Evolutionary conservation across 139 green algal genomes (phyloP).

Genomic region (Prasinococcaceae sp.): DNA sequence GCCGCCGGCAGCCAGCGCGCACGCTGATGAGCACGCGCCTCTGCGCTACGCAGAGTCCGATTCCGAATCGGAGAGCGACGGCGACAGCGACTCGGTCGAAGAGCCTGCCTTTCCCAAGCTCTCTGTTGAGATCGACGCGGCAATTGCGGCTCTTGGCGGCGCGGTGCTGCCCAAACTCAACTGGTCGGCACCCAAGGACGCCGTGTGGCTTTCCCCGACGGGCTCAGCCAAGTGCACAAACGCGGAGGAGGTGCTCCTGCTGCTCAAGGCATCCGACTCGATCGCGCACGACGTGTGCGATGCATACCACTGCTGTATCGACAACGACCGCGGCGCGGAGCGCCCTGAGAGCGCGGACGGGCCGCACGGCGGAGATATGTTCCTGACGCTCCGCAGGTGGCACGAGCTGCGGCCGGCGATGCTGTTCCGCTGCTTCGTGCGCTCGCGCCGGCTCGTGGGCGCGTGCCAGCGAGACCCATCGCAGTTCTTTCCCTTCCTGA

Average conservation of each 20-base stretch:
- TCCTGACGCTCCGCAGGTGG: slow-evolving; percentile 61
- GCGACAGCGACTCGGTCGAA: slow-evolving; percentile 5
- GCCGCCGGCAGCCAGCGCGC: neutral
- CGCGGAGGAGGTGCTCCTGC: slow-evolving; percentile 62
- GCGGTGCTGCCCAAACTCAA: slow-evolving; percentile 75
- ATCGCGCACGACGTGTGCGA: slow-evolving; percentile 62
- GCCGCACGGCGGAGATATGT: no score
- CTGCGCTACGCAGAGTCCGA: neutral
- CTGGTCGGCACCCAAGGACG: slow-evolving; percentile 81
- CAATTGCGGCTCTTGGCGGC: slow-evolving; percentile 51
- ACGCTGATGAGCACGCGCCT: neutral
- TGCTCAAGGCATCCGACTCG: slow-evolving; percentile 79
- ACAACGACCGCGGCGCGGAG: slow-evolving; percentile 1
- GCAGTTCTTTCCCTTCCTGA: slow-evolving; percentile 20
- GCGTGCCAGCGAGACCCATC: slow-evolving; percentile 64
- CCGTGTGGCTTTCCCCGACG: slow-evolving; percentile 54
- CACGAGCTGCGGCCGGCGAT: slow-evolving; percentile 46
- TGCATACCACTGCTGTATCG: slow-evolving; percentile 3
- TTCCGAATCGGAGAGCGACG: neutral
- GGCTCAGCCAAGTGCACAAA: slow-evolving; percentile 40
- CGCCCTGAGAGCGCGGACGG: no score
- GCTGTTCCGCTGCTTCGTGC: slow-evolving; percentile 90
- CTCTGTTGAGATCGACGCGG: slow-evolving; percentile 19
- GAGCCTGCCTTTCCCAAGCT: slow-evolving; percentile 23
- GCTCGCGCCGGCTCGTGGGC: slow-evolving; percentile 21